phyloP scores from a whole-genome alignment of 371 early-diverging fungal genomes.

The Saksenaea vasiformis region DNA sequence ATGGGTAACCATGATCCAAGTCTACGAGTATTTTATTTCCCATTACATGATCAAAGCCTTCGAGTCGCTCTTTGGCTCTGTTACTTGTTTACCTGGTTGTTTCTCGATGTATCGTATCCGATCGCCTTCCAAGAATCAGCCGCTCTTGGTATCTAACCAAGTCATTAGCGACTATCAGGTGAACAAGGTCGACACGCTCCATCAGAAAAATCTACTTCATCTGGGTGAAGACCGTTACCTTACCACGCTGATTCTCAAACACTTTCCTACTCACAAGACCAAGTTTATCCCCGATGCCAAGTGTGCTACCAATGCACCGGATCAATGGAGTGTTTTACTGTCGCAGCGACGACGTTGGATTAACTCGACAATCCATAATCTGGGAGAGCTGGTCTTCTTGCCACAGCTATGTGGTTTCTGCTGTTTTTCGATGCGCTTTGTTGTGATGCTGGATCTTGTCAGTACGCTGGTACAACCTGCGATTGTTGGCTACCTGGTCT shows the following conservation, averaged over 20 bases:
- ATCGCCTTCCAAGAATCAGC: slow-evolving; percentile 68
- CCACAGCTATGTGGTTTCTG: slow-evolving; percentile 88
- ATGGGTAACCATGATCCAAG: slow-evolving; percentile 97
- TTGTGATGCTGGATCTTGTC: slow-evolving; percentile 84
- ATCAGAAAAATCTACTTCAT: slow-evolving; percentile 81
- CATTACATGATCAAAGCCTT: slow-evolving; percentile 96
- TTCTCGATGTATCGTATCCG: slow-evolving; percentile 89
- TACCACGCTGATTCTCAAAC: slow-evolving; percentile 95
- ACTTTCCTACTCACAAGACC: slow-evolving; percentile 90
- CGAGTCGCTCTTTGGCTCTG: slow-evolving; percentile 95
- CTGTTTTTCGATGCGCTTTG: slow-evolving; percentile 93
- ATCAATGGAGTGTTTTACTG: slow-evolving; percentile 84
- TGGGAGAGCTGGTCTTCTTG: slow-evolving; percentile 81
- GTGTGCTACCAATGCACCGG: slow-evolving; percentile 93
- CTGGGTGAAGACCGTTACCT: slow-evolving; percentile 82
- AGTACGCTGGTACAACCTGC: slow-evolving; percentile 87
- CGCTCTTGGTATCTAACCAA: slow-evolving; percentile 80
- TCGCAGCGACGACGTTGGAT: slow-evolving; percentile 96
- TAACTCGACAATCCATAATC: slow-evolving; percentile 91
- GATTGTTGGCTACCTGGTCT: slow-evolving; percentile 74
- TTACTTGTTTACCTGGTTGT: slow-evolving; percentile 94
- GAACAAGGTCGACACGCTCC: slow-evolving; percentile 91
- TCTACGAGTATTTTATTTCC: slow-evolving; percentile 96
- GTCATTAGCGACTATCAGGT: slow-evolving; percentile 90
- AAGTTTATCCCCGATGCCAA: slow-evolving; percentile 92